phyloP scores from a whole-genome alignment of 805 yeast species.

The Lipomyces yamadae region DNA sequence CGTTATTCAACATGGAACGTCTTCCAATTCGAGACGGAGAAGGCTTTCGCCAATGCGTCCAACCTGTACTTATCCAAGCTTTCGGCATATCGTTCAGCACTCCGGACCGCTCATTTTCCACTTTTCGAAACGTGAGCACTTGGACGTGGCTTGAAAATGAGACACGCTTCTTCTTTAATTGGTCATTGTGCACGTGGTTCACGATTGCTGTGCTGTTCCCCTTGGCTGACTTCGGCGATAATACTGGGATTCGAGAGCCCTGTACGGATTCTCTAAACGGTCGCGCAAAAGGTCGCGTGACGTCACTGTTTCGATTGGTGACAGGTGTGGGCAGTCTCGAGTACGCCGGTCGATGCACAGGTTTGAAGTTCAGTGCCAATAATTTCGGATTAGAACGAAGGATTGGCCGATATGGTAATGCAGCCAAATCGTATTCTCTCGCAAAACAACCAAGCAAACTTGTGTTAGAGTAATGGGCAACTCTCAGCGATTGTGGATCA shows the following conservation, averaged over 20 bases:
- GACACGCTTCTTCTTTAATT: background rate
- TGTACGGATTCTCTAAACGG: background rate
- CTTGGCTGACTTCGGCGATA: background rate
- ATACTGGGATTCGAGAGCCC: background rate
- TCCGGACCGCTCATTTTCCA: background rate
- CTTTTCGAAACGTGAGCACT: constrained; percentile 3
- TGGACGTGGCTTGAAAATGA: constrained; percentile 1
- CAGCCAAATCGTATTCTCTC: background rate
- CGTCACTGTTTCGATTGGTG: background rate
- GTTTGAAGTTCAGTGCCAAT: background rate
- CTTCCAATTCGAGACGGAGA: background rate
- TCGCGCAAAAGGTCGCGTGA: background rate
- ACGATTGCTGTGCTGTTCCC: background rate
- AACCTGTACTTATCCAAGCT: constrained; percentile 1
- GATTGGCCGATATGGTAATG: background rate
- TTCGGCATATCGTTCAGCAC: background rate
- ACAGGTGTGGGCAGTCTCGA: background rate
- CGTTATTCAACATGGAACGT: background rate
- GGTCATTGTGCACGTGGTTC: background rate
- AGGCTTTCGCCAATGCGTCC: background rate
- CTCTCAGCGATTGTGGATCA: background rate
- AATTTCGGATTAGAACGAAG: background rate
- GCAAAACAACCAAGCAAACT: background rate
- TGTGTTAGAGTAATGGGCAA: background rate
- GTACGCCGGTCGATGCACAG: background rate